phyloP scores from a whole-genome alignment of 352 stramenopile genomes.

The Pythium utonaiense region DNA sequence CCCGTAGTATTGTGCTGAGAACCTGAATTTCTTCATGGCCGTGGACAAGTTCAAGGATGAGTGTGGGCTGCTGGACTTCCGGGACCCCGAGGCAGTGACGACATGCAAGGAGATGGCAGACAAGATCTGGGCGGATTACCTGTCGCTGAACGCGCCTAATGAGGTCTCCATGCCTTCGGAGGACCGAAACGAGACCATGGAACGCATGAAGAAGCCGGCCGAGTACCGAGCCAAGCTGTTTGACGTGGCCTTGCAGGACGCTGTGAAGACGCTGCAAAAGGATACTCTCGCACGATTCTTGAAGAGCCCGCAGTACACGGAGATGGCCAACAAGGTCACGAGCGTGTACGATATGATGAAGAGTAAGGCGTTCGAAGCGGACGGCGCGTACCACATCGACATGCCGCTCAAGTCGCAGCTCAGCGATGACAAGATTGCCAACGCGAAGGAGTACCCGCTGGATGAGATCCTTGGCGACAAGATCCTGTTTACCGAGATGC shows the following conservation, averaged over 20 bases:
- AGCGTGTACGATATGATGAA: slow-evolving; percentile 54
- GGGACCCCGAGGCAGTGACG: slow-evolving; percentile 69
- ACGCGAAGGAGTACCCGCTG: slow-evolving; percentile 57
- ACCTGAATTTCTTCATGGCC: slow-evolving; percentile 87
- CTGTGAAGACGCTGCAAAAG: slow-evolving; percentile 81
- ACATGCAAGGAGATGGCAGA: slow-evolving; percentile 84
- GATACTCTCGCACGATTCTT: slow-evolving; percentile 79
- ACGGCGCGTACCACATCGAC: slow-evolving; percentile 68
- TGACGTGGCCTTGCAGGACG: slow-evolving; percentile 77
- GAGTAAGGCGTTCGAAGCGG: slow-evolving; percentile 61
- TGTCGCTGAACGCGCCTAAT: slow-evolving; percentile 82
- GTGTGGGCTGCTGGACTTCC: slow-evolving; percentile 72
- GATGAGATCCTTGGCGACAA: slow-evolving; percentile 80
- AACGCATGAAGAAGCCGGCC: slow-evolving; percentile 77
- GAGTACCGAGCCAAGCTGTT: slow-evolving; percentile 80
- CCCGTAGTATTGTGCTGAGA: slow-evolving; percentile 83
- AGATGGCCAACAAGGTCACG: slow-evolving; percentile 62
- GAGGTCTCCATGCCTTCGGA: slow-evolving; percentile 79
- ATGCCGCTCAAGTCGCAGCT: slow-evolving; percentile 50
- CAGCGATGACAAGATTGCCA: slow-evolving; percentile 53
- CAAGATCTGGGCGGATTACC: slow-evolving; percentile 79
- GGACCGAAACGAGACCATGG: slow-evolving; percentile 73
- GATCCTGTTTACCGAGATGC: slow-evolving; percentile 81
- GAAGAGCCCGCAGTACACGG: slow-evolving; percentile 73
- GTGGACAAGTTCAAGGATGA: slow-evolving; percentile 86